Conservation (phyloP, 75 land plant genomes). For the Pinus taeda region DNA sequence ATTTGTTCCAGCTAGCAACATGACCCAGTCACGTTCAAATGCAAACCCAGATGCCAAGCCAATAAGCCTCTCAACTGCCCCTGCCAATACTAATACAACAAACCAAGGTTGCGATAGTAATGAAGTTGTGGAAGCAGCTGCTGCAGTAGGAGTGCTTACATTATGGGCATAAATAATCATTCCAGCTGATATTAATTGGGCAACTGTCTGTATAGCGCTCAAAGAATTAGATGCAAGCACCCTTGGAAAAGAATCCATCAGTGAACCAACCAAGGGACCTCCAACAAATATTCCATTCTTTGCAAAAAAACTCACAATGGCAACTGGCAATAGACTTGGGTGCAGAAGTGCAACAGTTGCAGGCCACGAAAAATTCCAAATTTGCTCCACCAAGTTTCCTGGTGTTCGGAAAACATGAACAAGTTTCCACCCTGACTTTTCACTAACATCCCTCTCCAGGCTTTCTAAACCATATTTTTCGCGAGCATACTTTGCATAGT, state of each 20-base stretch:
- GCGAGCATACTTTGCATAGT: no score
- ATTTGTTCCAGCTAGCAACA: slow-evolving; percentile 89
- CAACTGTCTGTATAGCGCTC: slow-evolving; percentile 74
- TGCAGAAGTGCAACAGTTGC: slow-evolving; percentile 87
- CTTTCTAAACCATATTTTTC: no score
- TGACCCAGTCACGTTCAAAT: slow-evolving; percentile 97
- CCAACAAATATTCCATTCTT: slow-evolving; percentile 83
- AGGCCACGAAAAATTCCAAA: slow-evolving; percentile 95
- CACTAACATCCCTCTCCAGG: no score
- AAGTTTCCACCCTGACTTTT: no score
- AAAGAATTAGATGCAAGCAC: slow-evolving; percentile 64
- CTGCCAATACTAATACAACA: slow-evolving; percentile 66
- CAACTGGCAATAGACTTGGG: slow-evolving; percentile 87
- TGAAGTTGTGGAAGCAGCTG: slow-evolving; percentile 40
- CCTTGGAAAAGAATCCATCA: slow-evolving; percentile 88
- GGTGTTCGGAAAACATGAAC: no score
- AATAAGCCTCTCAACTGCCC: slow-evolving; percentile 76
- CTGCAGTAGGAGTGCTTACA: slow-evolving; percentile 16
- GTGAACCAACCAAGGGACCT: slow-evolving; percentile 88
- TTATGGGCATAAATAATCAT: slow-evolving; percentile 75
- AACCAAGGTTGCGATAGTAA: slow-evolving; percentile 93
- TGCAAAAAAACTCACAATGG: slow-evolving; percentile 75
- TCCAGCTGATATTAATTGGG: slow-evolving; percentile 82
- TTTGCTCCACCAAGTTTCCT: slow-evolving; percentile 87
- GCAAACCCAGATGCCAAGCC: slow-evolving; percentile 92